Evolutionary conservation across 306 rosid genomes (phyloP).

Genomic region (Nissolia schottii): DNA sequence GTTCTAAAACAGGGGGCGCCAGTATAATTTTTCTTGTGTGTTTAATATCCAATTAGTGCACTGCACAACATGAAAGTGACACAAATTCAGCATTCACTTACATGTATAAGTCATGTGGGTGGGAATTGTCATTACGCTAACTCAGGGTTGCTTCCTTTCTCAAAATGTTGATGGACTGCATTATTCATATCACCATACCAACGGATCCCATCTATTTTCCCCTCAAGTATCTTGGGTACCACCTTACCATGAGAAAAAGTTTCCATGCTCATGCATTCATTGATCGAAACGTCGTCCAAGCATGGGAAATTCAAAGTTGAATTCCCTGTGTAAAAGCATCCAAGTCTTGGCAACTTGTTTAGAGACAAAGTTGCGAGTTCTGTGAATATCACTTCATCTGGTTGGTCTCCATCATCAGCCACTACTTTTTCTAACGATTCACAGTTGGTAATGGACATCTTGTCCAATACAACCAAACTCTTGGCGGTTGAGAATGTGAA

Average conservation of each 20-base stretch:
- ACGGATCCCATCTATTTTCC: neutral
- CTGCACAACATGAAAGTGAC: too few relatives aligned
- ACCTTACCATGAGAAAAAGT: neutral
- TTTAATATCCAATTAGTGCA: too few relatives aligned
- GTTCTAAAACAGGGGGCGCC: too few relatives aligned
- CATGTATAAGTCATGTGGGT: neutral
- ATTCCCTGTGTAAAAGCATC: slow-evolving; percentile 7
- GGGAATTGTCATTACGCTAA: neutral
- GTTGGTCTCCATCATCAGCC: neutral
- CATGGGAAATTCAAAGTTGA: neutral
- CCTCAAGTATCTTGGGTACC: accelerated
- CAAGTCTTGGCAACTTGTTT: neutral
- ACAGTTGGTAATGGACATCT: neutral
- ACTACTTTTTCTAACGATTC: neutral
- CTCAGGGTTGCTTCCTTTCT: neutral
- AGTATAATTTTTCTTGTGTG: too few relatives aligned
- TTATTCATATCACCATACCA: neutral
- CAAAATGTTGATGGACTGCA: neutral
- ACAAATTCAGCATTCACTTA: too few relatives aligned
- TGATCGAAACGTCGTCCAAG: neutral
- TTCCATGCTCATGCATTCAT: neutral
- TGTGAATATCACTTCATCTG: neutral
- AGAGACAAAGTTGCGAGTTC: neutral
- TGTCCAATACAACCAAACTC: neutral
- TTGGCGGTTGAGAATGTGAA: neutral